Conservation (phyloP, 1,284 basidiomycete genomes). For the Sutorius eximius region DNA sequence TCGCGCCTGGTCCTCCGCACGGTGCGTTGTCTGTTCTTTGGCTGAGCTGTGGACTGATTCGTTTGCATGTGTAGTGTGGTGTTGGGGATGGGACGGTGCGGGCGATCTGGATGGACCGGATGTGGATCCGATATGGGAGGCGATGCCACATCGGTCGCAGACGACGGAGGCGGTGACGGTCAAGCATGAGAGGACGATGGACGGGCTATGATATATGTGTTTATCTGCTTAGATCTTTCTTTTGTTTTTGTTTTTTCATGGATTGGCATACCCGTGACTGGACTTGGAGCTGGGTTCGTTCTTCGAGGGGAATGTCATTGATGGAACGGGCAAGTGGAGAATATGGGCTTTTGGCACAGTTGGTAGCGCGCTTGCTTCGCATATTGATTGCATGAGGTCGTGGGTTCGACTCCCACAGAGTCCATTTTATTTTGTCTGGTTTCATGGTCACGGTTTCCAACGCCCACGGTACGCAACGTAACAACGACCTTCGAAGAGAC, state of each 20-base stretch:
- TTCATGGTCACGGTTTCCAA: too few relatives aligned
- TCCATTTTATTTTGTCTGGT: slow-evolving; percentile 33
- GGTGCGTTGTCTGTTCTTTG: slow-evolving; percentile 52
- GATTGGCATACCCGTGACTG: too few relatives aligned
- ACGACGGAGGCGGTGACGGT: slow-evolving; percentile 64
- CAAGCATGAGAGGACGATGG: slow-evolving; percentile 66
- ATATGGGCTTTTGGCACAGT: slow-evolving; percentile 36
- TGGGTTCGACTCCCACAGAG: slow-evolving; percentile 41
- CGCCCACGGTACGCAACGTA: too few relatives aligned
- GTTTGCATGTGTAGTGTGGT: slow-evolving; percentile 70
- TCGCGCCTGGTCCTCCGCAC: slow-evolving; percentile 79
- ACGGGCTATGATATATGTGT: slow-evolving; percentile 25
- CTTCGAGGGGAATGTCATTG: too few relatives aligned
- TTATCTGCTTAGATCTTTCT: slow-evolving; percentile 19
- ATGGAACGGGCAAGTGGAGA: too few relatives aligned
- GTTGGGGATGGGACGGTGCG: slow-evolving; percentile 98
- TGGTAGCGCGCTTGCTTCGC: slow-evolving; percentile 43
- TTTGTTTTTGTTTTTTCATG: neutral
- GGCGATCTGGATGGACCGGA: slow-evolving; percentile 93
- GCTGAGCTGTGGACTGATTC: slow-evolving; percentile 4
- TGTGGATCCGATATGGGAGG: slow-evolving; percentile 94
- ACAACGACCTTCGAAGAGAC: too few relatives aligned
- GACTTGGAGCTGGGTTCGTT: too few relatives aligned
- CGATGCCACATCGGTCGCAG: slow-evolving; percentile 70
- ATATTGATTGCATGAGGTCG: slow-evolving; percentile 37